Evolutionary conservation across 1,284 basidiomycete species (phyloP), one percentile per base, ranked within the genome.

Genomic region (Sanghuangporus sanghuang): DNA sequence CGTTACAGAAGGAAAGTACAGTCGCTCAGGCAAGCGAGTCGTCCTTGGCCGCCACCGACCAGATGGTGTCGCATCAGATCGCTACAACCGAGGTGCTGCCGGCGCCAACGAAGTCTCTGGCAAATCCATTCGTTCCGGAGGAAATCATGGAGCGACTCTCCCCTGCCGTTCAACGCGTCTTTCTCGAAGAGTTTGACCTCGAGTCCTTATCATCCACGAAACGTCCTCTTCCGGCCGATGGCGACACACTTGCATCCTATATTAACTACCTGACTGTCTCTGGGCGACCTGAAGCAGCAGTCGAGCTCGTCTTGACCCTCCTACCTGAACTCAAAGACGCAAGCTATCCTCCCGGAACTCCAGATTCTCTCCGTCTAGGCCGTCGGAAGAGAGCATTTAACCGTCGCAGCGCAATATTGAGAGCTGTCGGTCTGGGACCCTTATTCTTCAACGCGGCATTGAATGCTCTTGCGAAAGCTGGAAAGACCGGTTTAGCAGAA

Each of bases 381-480:
- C 70, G 39, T 18, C 21, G 27, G 18, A 27, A 23, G 9, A 16
- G 6, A 9, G 52, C 21, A 14, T 53, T 54, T 11, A 27, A 35
- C 16, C 18, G 35, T 32, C 38, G 11, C 16, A 14, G 21, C 12
- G 56, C 50, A 6, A 36, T 57, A 23, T 35, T 55, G 36, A 80
- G 79, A 5, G 81, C 81, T 0, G 77, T 81, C 8, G 61, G 57
- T 3, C 79, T 83, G 42, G 90, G 89, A 0, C 86, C 89, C 0
- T 71, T 79, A 59, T 77, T 87, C 65, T 84, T 89, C 67, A 77
- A 82, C 0, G 72, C 77, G 1, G 70, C 90, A 4, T 72, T 93
- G 40, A 84, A 85, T 63, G 86, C 84, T 0, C 74, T 92, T 42
- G 71, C 73, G 57, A 89, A 89, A 68, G 75, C 80, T 0, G 83